These are phyloP conservation scores for Prunus kanzakura DNA, from an alignment of 306 rosid species.

Conservation along the genomic window DNA sequence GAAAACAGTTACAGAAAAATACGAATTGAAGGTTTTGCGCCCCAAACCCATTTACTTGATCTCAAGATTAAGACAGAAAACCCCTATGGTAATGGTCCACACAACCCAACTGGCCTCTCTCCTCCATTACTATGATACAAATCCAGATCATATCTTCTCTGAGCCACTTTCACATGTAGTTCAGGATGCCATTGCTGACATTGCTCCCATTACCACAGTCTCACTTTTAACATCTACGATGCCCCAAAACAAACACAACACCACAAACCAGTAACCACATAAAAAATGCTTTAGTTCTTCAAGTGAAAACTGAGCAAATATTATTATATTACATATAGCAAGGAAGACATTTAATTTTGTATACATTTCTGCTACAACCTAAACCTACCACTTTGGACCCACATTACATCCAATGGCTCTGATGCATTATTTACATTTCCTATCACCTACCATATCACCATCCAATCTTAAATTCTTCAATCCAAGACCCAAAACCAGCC, in stretches of 20 bases:
- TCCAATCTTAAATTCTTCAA: neutral
- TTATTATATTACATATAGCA: neutral
- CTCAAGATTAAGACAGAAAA: no score
- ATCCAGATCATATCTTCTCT: neutral
- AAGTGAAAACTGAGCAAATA: neutral
- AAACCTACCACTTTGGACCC: neutral
- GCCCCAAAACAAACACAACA: no score
- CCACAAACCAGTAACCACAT: neutral
- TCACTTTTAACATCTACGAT: neutral
- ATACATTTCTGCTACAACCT: neutral
- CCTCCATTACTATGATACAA: neutral
- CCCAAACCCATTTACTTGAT: no score
- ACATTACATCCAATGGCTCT: neutral
- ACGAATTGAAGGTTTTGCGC: neutral
- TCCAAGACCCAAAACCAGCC: neutral
- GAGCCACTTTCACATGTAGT: neutral
- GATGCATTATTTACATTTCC: slow-evolving; percentile 15
- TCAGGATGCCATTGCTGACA: neutral
- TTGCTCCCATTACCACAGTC: neutral
- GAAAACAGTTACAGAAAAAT: neutral
- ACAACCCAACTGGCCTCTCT: neutral
- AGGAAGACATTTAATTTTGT: neutral
- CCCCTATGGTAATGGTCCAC: slow-evolving; percentile 2
- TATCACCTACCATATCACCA: neutral
- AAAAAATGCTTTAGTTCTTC: neutral